These are phyloP conservation scores for Sarcomyxa edulis DNA, from an alignment of 768 basidiomycete genomes.

Conservation along the genomic window DNA sequence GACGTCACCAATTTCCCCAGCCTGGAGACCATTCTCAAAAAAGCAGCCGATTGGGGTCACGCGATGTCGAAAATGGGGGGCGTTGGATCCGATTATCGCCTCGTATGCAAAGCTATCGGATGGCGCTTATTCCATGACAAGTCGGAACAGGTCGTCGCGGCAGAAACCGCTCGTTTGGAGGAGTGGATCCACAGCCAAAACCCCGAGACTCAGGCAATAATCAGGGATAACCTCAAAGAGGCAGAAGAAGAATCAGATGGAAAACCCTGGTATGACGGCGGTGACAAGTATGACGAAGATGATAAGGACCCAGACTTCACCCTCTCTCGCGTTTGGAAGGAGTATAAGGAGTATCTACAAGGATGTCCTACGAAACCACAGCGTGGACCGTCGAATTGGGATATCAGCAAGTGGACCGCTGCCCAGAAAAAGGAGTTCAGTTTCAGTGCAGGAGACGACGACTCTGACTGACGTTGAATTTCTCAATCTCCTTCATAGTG, in stretches of 20 bases:
- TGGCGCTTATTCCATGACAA: conserved; percentile 23
- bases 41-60: conserved; percentile 20
- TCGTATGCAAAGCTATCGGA: conserved; percentile 29
- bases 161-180: conserved; percentile 23
- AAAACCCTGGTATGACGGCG: conserved; percentile 25
- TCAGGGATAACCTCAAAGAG: conserved; percentile 14
- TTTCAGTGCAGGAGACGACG: conserved; percentile 13
- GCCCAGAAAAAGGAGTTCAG: conserved; percentile 23
- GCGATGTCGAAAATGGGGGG: conserved; percentile 11
- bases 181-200: conserved; percentile 23
- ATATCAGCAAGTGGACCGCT: conserved; percentile 29
- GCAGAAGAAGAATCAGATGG: conserved; percentile 14
- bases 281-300: conserved; percentile 18
- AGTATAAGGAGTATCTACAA: conserved; percentile 27
- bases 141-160: conserved; percentile 17
- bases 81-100: conserved; percentile 17
- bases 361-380: conserved; percentile 19
- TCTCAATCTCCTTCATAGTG: too few relatives aligned
- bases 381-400: conserved; percentile 26
- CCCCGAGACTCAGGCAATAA: conserved; percentile 15
- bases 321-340: conserved; percentile 29
- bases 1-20: conserved; percentile 22
- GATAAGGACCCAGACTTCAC: conserved; percentile 18
- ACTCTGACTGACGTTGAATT: too few relatives aligned
- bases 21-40: conserved; percentile 26